Evolutionary conservation across 2,329 filamentous ascomycete species (phyloP).

Genomic region (Talaromyces albobiverticillius): DNA sequence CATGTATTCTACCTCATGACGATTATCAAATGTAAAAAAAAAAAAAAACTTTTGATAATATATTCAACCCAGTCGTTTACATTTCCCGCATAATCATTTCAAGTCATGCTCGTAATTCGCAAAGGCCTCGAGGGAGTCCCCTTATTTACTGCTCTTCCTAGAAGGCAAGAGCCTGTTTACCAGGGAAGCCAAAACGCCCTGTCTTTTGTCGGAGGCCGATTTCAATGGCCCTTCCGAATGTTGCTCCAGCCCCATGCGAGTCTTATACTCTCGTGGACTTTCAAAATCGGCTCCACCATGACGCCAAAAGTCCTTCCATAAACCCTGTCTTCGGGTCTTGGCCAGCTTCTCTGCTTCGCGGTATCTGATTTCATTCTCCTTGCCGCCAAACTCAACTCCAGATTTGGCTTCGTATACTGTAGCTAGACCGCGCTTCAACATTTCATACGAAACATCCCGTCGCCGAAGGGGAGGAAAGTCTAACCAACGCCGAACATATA

Average conservation of each 20-base stretch:
- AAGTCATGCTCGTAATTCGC: neutral
- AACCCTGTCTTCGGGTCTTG: constrained; percentile 62
- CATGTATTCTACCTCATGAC: neutral
- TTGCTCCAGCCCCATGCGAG: constrained; percentile 42
- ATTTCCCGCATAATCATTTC: neutral
- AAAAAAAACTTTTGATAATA: neutral
- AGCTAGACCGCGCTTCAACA: constrained; percentile 80
- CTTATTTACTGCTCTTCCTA: neutral
- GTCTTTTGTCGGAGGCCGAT: neutral
- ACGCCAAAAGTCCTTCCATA: constrained; percentile 66
- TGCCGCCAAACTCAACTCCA: constrained; percentile 81
- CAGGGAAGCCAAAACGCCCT: constrained; percentile 3
- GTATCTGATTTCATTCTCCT: constrained; percentile 51
- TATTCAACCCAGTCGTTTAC: neutral
- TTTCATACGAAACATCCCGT: constrained; percentile 81
- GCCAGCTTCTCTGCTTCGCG: constrained; percentile 53
- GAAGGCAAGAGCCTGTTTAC: neutral
- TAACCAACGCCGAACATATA: constrained; percentile 62
- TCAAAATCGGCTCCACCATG: constrained; percentile 59
- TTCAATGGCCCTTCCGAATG: neutral
- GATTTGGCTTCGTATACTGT: constrained; percentile 92
- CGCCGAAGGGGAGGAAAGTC: constrained; percentile 51
- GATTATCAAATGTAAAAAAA: neutral
- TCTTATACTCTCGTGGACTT: constrained; percentile 87
- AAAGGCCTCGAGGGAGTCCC: neutral